Conservation (phyloP, 345 rosid species). For the Boechera retrofracta region DNA sequence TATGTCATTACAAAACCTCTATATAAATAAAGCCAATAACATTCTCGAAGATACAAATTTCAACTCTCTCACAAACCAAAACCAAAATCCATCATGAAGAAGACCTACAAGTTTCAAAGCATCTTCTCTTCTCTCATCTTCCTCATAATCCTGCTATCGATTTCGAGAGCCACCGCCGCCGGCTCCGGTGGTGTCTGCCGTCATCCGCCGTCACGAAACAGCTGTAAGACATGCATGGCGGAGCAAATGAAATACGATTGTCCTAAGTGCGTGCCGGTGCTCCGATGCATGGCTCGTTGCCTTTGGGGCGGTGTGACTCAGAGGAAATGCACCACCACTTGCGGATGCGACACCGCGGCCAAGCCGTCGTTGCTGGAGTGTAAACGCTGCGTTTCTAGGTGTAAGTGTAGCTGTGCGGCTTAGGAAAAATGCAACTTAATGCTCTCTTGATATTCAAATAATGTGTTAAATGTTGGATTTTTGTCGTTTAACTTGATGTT, state of each 20-base stretch:
- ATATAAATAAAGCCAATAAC: slow-evolving; percentile 26
- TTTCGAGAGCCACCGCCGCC: slow-evolving; percentile 8
- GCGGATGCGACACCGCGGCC: slow-evolving; percentile 55
- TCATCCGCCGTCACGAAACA: slow-evolving; percentile 40
- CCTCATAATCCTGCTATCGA: slow-evolving; percentile 22
- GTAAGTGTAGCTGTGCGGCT: slow-evolving; percentile 71
- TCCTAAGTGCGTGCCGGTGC: slow-evolving; percentile 62
- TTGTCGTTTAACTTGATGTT: background rate
- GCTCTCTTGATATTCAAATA: slow-evolving; percentile 17
- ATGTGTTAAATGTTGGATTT: slow-evolving; percentile 21
- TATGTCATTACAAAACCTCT: slow-evolving; percentile 14
- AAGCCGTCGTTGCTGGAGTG: slow-evolving; percentile 61
- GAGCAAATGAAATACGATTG: slow-evolving; percentile 60
- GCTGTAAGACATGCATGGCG: slow-evolving; percentile 60
- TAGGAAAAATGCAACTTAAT: background rate
- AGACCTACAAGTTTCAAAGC: slow-evolving; percentile 34
- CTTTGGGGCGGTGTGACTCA: slow-evolving; percentile 69
- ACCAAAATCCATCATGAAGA: slow-evolving; percentile 36
- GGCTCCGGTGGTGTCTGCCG: slow-evolving; percentile 24
- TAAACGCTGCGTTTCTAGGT: slow-evolving; percentile 68
- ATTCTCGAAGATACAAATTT: slow-evolving; percentile 23
- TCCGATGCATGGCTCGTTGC: slow-evolving; percentile 81
- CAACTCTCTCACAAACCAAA: slow-evolving; percentile 7
- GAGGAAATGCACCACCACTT: slow-evolving; percentile 51
- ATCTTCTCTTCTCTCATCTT: slow-evolving; percentile 34